Conservation (phyloP, 106 monocot genomes). For the Dioscorea alata region DNA sequence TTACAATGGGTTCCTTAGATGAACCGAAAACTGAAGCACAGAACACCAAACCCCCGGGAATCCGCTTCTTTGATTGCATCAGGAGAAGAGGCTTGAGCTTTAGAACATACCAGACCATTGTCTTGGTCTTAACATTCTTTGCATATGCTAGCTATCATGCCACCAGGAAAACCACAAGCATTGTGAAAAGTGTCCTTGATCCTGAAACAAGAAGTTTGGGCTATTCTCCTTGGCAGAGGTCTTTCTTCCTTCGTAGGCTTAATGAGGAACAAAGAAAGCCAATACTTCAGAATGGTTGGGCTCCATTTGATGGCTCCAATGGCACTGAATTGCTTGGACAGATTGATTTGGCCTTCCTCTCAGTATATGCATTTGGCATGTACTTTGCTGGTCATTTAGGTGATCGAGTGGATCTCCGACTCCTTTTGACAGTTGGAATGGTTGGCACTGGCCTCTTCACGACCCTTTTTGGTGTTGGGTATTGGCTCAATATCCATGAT, state of each 20-base stretch:
- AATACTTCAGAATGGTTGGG: slow-evolving; percentile 48
- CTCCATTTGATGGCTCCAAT: slow-evolving; percentile 55
- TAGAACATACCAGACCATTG: slow-evolving; percentile 60
- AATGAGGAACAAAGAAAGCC: slow-evolving; percentile 8
- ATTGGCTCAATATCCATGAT: slow-evolving; percentile 80
- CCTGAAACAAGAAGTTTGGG: slow-evolving; percentile 35
- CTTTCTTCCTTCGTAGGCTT: slow-evolving; percentile 13
- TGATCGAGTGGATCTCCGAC: slow-evolving; percentile 69
- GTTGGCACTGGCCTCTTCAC: slow-evolving; percentile 82
- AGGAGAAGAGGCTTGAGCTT: slow-evolving; percentile 33
- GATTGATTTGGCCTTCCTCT: slow-evolving; percentile 86
- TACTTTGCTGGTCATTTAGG: slow-evolving; percentile 90
- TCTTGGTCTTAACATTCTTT: slow-evolving; percentile 65
- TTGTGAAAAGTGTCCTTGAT: slow-evolving; percentile 76
- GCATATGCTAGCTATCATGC: slow-evolving; percentile 82
- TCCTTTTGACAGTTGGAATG: slow-evolving; percentile 76
- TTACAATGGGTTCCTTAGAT: slow-evolving; percentile 24
- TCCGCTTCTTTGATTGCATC: slow-evolving; percentile 33
- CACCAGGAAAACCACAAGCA: slow-evolving; percentile 80
- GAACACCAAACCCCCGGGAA: slow-evolving; percentile 43
- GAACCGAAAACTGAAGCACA: slow-evolving; percentile 6
- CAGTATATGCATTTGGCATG: slow-evolving; percentile 82
- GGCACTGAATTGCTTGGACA: slow-evolving; percentile 75
- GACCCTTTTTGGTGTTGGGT: slow-evolving; percentile 65
- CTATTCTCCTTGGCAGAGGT: slow-evolving; percentile 15